Percentiles rank a stretch among this genome's conserved stretches.
phyloP scores from a whole-genome alignment of 371 early-diverging fungal species.

The Homolaphlyctis polyrhiza region DNA sequence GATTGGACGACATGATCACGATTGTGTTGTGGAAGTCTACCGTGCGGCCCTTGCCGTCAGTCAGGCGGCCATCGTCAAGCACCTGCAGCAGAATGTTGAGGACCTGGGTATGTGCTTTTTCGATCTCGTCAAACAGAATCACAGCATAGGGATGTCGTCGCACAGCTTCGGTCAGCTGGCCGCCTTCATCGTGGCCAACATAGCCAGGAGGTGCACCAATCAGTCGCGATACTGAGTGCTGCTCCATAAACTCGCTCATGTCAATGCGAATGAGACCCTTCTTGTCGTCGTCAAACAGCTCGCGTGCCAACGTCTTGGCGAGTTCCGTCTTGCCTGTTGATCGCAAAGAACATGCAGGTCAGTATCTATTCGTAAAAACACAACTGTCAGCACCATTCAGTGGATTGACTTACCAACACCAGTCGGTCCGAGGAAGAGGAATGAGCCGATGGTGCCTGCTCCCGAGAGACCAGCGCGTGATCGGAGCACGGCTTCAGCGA shows the following conservation, averaged over 20 bases:
- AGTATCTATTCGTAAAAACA: too few relatives aligned
- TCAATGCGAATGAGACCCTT: slow-evolving; percentile 73
- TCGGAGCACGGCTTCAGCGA: slow-evolving; percentile 66
- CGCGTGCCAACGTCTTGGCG: slow-evolving; percentile 73
- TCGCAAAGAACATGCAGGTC: slow-evolving; percentile 69
- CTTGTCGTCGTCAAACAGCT: slow-evolving; percentile 67
- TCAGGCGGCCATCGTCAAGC: slow-evolving; percentile 79
- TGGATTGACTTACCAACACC: too few relatives aligned
- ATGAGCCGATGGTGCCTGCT: slow-evolving; percentile 59
- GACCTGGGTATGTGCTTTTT: slow-evolving; percentile 79
- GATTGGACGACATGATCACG: slow-evolving; percentile 78
- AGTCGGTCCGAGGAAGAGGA: slow-evolving; percentile 63
- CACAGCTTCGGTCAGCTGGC: slow-evolving; percentile 73
- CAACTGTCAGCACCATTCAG: too few relatives aligned
- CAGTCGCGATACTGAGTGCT: slow-evolving; percentile 65
- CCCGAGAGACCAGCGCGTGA: slow-evolving; percentile 67
- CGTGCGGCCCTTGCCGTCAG: slow-evolving; percentile 70
- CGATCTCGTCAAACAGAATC: slow-evolving; percentile 79
- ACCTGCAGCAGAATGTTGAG: slow-evolving; percentile 76
- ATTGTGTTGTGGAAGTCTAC: slow-evolving; percentile 80
- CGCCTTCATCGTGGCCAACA: slow-evolving; percentile 77
- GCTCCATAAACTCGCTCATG: slow-evolving; percentile 81
- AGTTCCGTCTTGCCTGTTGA: slow-evolving; percentile 89
- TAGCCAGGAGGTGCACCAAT: slow-evolving; percentile 83
- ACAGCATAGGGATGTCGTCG: slow-evolving; percentile 75